Evolutionary conservation across 2,329 filamentous ascomycete genomes (phyloP).

Genomic region (Cercospora sojina): DNA sequence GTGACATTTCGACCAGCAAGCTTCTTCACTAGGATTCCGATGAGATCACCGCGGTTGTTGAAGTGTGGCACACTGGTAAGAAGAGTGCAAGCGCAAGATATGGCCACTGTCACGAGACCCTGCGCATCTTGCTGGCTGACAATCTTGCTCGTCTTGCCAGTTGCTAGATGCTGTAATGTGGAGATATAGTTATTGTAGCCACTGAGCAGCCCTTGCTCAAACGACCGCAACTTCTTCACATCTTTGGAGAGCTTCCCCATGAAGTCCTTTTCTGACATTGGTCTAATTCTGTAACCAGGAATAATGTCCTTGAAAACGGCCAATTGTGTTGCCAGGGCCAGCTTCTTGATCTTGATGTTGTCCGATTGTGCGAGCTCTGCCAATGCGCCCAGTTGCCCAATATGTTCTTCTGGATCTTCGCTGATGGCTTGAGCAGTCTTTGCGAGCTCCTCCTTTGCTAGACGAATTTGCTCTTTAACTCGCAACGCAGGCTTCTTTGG

Average conservation of each 20-base stretch:
- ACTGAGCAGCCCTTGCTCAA: conserved; percentile 81
- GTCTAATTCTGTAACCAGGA: conserved; percentile 90
- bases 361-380: conserved; percentile 69
- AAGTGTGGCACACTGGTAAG: conserved; percentile 86
- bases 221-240: conserved; percentile 75
- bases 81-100: conserved; percentile 81
- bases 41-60: conserved; percentile 86
- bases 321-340: conserved; percentile 82
- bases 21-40: conserved; percentile 84
- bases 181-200: conserved; percentile 85
- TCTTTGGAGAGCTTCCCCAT: conserved; percentile 87
- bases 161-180: conserved; percentile 65
- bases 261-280: conserved; percentile 70
- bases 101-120: conserved; percentile 68
- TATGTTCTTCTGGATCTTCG: conserved; percentile 89
- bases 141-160: conserved; percentile 52
- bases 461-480: conserved; percentile 73
- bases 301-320: conserved; percentile 95
- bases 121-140: conserved; percentile 37
- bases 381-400: conserved; percentile 73
- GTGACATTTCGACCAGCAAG: conserved; percentile 72
- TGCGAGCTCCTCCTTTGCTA: conserved; percentile 90
- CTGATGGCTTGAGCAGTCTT: conserved; percentile 77
- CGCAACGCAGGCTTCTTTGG: conserved; percentile 64
- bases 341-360: conserved; percentile 74